Evolutionary conservation across 768 basidiomycete genomes (phyloP).

Genomic region (Boletales sp.): DNA sequence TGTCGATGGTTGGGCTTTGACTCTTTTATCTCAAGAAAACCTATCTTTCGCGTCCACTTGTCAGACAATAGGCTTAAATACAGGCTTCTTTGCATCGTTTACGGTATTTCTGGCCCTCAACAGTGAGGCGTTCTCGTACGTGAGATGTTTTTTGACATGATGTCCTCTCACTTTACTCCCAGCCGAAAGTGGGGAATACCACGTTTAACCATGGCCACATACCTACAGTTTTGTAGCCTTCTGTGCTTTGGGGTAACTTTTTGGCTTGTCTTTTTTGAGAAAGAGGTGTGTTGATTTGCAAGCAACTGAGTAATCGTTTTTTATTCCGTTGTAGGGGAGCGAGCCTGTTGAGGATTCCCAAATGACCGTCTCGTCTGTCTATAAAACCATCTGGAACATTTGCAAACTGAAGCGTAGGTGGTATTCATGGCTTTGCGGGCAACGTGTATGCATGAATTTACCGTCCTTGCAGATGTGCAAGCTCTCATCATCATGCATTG

Average conservation of each 20-base stretch:
- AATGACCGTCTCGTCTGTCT: conserved; percentile 87
- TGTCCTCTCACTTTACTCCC: conserved; percentile 7
- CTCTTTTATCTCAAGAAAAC: conserved; percentile 86
- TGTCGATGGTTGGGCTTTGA: conserved; percentile 90
- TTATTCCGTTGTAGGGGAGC: conserved; percentile 53
- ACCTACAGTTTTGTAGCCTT: conserved; percentile 83
- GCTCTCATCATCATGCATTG: conserved; percentile 81
- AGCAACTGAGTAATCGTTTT: not conserved
- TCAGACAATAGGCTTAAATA: conserved; percentile 95
- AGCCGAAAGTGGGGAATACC: conserved; percentile 79
- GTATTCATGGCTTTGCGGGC: not conserved
- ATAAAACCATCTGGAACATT: conserved; percentile 93
- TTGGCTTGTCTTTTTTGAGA: conserved; percentile 85
- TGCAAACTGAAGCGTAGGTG: conserved; percentile 82
- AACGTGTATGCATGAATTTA: not conserved
- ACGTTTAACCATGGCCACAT: conserved; percentile 66
- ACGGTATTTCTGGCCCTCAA: conserved; percentile 98
- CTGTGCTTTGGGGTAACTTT: conserved; percentile 81
- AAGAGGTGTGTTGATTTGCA: conserved; percentile 58
- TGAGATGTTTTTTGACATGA: conserved; percentile 4
- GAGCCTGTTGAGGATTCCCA: conserved; percentile 71
- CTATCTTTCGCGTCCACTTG: conserved; percentile 97
- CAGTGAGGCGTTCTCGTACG: conserved; percentile 85
- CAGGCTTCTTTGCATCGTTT: conserved; percentile 93
- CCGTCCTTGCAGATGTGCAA: conserved; percentile 69